These are phyloP conservation scores for Tribonema minus DNA, from an alignment of 108 stramenopile genomes.

Conservation along the genomic window DNA sequence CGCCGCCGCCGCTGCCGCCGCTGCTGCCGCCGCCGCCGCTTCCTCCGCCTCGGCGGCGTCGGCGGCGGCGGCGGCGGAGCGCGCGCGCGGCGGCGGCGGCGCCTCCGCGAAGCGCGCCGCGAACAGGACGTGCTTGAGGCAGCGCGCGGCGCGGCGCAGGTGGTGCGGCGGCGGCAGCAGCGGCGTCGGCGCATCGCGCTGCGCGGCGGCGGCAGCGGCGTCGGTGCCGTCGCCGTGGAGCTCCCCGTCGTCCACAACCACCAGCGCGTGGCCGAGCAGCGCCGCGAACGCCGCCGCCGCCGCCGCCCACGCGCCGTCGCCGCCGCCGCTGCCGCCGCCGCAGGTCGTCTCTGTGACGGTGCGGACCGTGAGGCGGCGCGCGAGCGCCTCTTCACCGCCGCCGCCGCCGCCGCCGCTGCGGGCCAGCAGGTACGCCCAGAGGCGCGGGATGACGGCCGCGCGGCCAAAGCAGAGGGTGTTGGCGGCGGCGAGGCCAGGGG, in stretches of 20 bases:
- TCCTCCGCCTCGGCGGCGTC: background rate
- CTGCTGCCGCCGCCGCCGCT: background rate
- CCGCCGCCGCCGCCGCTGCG: background rate
- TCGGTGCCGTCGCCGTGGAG: constrained; percentile 7
- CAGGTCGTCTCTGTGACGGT: background rate
- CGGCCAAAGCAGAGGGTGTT: background rate
- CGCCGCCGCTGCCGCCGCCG: background rate
- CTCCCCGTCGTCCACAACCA: constrained; percentile 33
- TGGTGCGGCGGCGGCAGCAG: constrained; percentile 17
- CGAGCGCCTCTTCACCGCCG: background rate
- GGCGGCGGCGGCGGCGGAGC: background rate
- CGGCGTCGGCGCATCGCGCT: background rate
- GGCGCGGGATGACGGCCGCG: background rate
- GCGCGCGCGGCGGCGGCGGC: background rate
- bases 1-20: background rate
- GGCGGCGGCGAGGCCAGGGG: background rate
- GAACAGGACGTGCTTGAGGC: constrained; percentile 17
- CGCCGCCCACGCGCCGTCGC: background rate
- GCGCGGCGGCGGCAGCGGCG: background rate
- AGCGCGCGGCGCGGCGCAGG: background rate
- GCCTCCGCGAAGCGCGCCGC: background rate
- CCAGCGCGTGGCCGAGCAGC: constrained; percentile 24
- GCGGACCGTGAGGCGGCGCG: background rate
- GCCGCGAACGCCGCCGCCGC: background rate
- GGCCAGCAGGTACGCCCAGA: background rate